phyloP scores from a whole-genome alignment of 305 asterid species.

The Solanum hybrid region DNA sequence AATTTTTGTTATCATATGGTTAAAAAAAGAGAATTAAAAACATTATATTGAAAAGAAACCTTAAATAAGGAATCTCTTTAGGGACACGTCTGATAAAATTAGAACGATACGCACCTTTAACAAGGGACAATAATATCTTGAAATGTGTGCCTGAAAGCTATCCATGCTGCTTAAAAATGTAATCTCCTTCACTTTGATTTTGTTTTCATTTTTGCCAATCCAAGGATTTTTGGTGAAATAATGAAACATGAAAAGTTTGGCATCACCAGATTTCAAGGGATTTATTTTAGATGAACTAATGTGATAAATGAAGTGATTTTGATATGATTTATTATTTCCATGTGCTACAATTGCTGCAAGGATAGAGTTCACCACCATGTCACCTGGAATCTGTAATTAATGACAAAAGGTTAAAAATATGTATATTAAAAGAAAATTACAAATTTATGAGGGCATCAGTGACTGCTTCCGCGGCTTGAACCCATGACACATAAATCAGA shows the following conservation, averaged over 20 bases:
- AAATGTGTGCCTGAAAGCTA: constrained; percentile 1
- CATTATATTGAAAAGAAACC: not conserved
- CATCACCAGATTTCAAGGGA: not conserved
- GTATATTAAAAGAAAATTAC: not conserved
- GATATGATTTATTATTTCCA: constrained; percentile 6
- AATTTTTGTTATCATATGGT: not conserved
- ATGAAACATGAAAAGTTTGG: not conserved
- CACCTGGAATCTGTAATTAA: constrained; percentile 39
- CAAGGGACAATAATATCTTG: not conserved
- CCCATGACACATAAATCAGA: not conserved
- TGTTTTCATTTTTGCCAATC: not conserved
- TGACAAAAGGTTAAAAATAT: not conserved
- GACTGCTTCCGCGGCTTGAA: not conserved
- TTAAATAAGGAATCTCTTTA: not conserved
- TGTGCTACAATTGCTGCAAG: constrained; percentile 30
- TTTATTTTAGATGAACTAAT: constrained; percentile 30
- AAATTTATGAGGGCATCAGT: not conserved
- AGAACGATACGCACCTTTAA: not conserved
- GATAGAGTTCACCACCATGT: constrained; percentile 49
- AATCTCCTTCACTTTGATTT: not conserved
- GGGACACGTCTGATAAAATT: too few relatives aligned
- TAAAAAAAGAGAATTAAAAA: not conserved
- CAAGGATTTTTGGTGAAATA: constrained; percentile 15
- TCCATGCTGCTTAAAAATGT: not conserved
- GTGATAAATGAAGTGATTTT: constrained; percentile 23